A percentile compares a stretch with the other conserved stretches of the same genome.
phyloP scores from a whole-genome alignment of 495 filamentous ascomycete species.

The Opeltia flavorubescens region DNA sequence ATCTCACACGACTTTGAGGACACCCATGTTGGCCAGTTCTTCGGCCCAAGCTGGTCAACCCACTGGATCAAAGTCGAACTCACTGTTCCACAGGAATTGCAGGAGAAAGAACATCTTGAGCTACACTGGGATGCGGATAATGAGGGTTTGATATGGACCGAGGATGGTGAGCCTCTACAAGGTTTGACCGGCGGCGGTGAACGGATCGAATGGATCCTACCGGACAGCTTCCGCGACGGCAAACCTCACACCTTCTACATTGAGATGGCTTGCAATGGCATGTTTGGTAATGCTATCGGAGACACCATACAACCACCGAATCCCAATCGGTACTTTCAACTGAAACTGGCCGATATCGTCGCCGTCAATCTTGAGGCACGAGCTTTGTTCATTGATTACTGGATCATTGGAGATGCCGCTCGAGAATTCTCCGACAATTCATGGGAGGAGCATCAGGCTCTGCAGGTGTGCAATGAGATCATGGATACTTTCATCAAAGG shows the following conservation, averaged over 20 bases:
- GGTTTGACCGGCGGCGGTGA: constrained; percentile 89
- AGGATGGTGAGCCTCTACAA: constrained; percentile 78
- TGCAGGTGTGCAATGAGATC: constrained; percentile 70
- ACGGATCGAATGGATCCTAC: constrained; percentile 78
- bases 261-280: constrained; percentile 96
- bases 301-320: constrained; percentile 81
- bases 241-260: constrained; percentile 82
- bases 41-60: constrained; percentile 96
- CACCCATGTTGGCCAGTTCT: constrained; percentile 62
- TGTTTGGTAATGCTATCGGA: constrained; percentile 91
- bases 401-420: constrained; percentile 85
- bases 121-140: constrained; percentile 92
- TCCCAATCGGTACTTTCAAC: constrained; percentile 63
- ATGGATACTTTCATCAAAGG: constrained; percentile 79
- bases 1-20: constrained; percentile 61
- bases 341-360: constrained; percentile 71
- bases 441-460: constrained; percentile 76
- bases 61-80: constrained; percentile 87
- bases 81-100: constrained; percentile 57
- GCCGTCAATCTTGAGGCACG: constrained; percentile 77
- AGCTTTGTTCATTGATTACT: constrained; percentile 77
- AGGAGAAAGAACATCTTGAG: constrained; percentile 63
- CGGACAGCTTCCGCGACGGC: constrained; percentile 64
- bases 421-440: constrained; percentile 65
- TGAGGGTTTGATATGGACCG: constrained; percentile 81